Evolutionary conservation across 1,284 basidiomycete genomes (phyloP), one percentile per base, ranked within the genome.

Genomic region (Ustilago bromivora): DNA sequence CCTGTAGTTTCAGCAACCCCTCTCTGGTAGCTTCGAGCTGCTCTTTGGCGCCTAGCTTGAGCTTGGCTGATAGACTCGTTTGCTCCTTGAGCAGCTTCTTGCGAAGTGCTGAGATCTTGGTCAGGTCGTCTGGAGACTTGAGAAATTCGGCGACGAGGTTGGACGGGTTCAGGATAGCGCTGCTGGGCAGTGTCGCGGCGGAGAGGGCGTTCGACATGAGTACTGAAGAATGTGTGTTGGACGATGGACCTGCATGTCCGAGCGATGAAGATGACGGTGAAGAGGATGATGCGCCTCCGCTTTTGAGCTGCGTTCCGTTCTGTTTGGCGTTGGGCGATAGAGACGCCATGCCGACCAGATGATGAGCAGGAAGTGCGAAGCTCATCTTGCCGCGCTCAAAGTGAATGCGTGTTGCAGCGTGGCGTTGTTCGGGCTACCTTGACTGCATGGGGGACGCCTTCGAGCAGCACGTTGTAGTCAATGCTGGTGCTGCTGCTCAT

Each of bases 61-160:
- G 91, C 82, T 96, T 91, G 5, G 93, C 92, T 83, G 97, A 94
- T 74, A 99, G 93, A n/a, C 94, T 93, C 0, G 94, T 91, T 87
- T 97, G 96, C 88, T 99, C 96, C 87, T 96, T 97, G 87, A 95
- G 92, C 34, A 98, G 90, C 86, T 97, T 97, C 89, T 96, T 96
- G 71, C 94, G 91, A 82, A 95, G 94, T 1, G 93, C 91, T 3
- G 91, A 89, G 55, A 98, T 91, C 88, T 98, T 98, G 82, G 92
- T 89, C 56, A 98, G 91, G 87, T 98, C 96, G 86, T 98, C 95
- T 1, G 96, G 95, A 34, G 94, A 85, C 66, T 86, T 84, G 41
- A 84, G 71, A 49, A 80, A 71, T 51, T 84, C 82, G 23, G 83
- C 83, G 3, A 84, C 76, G 6, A 82, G 60, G 31, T 71, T 76